Evolutionary conservation across 768 basidiomycete species (phyloP).

Genomic region (Rhizopogon vulgaris): DNA sequence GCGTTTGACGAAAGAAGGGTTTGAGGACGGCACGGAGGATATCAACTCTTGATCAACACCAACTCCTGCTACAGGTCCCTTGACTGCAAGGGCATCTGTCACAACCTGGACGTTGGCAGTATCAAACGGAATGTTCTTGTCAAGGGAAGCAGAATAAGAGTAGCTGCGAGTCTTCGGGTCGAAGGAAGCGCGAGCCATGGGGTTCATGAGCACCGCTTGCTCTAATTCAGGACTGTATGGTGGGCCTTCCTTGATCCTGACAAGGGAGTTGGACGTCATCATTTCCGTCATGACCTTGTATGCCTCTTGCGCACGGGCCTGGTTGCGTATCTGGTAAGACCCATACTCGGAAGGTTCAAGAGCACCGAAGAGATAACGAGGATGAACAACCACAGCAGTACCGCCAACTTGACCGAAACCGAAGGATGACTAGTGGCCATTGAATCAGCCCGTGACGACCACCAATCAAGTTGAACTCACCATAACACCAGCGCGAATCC

Average conservation of each 20-base stretch:
- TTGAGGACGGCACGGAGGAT: constrained; percentile 83
- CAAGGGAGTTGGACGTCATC: constrained; percentile 90
- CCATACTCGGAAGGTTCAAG: constrained; percentile 75
- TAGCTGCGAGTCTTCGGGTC: constrained; percentile 85
- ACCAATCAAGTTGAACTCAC: constrained; percentile 32
- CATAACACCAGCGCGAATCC: constrained; percentile 84
- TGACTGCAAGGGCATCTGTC: constrained; percentile 32
- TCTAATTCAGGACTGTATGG: constrained; percentile 88
- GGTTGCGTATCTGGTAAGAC: constrained; percentile 68
- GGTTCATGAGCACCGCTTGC: constrained; percentile 82
- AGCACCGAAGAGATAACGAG: constrained; percentile 83
- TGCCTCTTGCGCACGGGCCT: constrained; percentile 56
- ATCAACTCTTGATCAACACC: constrained; percentile 95
- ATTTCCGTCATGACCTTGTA: constrained; percentile 94
- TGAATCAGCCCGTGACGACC: background rate
- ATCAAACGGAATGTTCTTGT: constrained; percentile 48
- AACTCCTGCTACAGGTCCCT: constrained; percentile 60
- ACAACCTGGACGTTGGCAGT: constrained; percentile 63
- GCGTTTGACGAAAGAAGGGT: constrained; percentile 78
- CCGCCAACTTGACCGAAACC: constrained; percentile 99
- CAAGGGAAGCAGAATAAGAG: constrained; percentile 64
- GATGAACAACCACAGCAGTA: constrained; percentile 80
- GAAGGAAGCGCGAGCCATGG: constrained; percentile 77
- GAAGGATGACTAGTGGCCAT: constrained; percentile 69
- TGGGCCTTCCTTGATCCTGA: constrained; percentile 91